A percentile compares a stretch with the other conserved stretches of the same genome.
phyloP scores from a whole-genome alignment of 2,329 filamentous ascomycete species.

The Fusarium incarnatum region DNA sequence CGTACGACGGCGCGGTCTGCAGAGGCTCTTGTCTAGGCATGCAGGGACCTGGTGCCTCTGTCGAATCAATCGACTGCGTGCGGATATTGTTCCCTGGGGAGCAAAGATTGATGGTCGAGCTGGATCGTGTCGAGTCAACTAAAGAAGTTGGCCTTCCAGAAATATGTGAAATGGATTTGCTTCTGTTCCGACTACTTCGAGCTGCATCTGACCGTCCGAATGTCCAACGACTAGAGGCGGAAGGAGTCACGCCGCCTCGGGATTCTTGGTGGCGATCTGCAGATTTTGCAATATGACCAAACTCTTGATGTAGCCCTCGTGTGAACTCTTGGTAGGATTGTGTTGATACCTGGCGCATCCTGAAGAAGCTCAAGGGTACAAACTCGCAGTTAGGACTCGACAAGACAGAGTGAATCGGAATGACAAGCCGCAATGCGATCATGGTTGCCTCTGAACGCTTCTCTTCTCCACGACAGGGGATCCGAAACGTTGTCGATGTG shows the following conservation, averaged over 20 bases:
- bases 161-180: slow-evolving; percentile 15
- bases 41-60: slow-evolving; percentile 30
- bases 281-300: slow-evolving; percentile 61
- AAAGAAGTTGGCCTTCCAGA: slow-evolving; percentile 28
- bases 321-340: slow-evolving; percentile 70
- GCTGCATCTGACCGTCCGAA: slow-evolving; percentile 24
- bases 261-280: slow-evolving; percentile 12
- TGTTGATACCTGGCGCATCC: slow-evolving; percentile 72
- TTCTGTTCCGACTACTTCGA: not conserved
- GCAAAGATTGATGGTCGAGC: slow-evolving; percentile 47
- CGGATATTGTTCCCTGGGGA: slow-evolving; percentile 19
- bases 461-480: slow-evolving; percentile 52
- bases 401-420: slow-evolving; percentile 69
- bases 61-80: slow-evolving; percentile 32
- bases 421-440: slow-evolving; percentile 69
- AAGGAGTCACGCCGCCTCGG: not conserved
- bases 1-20: slow-evolving; percentile 46
- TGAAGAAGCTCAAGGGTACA: slow-evolving; percentile 73
- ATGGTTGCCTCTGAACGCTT: slow-evolving; percentile 49
- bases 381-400: slow-evolving; percentile 66
- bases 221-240: slow-evolving; percentile 30
- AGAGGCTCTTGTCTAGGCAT: slow-evolving; percentile 45
- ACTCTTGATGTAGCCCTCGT: slow-evolving; percentile 69
- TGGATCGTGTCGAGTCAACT: slow-evolving; percentile 32
- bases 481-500: slow-evolving; percentile 56